Evolutionary conservation across 768 basidiomycete species (phyloP), one percentile per base, ranked within the genome.

Genomic region (Cystobasidium tubakii): DNA sequence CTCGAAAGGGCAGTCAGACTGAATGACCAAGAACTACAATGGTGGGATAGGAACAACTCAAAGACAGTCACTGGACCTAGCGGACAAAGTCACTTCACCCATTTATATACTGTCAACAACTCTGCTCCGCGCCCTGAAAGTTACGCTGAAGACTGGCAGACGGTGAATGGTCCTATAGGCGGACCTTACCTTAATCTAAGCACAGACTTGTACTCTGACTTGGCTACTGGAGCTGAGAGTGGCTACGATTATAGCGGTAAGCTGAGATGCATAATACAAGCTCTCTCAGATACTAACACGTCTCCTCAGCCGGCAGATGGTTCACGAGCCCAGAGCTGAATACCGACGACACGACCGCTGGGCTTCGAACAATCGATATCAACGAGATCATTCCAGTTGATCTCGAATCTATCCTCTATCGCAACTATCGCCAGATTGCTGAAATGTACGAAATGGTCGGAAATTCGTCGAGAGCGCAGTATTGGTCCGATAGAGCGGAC

Each of bases 101-200:
- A 86, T 43, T 89, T 82, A 60, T 96, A 91, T 78, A 82, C 85
- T 10, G 94, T 92, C 0, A 87, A 84, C 77, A 95, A 92, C 80
- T 88, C 83, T 19, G 92, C 91, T 1, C 94, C 93, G 44, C 85
- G 93, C 13, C 94, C 93, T 0, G 94, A 97, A 83, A 91, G 78
- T 13, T 82, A 82, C 70, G 75, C 82, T 1, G 62, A 83, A 85
- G 94, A 96, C 82, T 95, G 91, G 77, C 77, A 82, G 19, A 91
- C 90, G 0, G 88, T 86, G n/a, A 86, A 91, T 74, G 71, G 82
- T 82, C 0, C 79, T 86, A 25, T 80, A 81, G 25, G 83, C 86
- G 0, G 81, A 86, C 54, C 50, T 10, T 60, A 34, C 27, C 9
- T 81, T 91, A 67, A 89, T 86, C 67, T 87, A 86, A 31, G 81